Percentiles rank a stretch among this genome's conserved stretches.
Evolutionary conservation across 306 rosid species (phyloP).

Genomic region (Dryas drummondii): DNA sequence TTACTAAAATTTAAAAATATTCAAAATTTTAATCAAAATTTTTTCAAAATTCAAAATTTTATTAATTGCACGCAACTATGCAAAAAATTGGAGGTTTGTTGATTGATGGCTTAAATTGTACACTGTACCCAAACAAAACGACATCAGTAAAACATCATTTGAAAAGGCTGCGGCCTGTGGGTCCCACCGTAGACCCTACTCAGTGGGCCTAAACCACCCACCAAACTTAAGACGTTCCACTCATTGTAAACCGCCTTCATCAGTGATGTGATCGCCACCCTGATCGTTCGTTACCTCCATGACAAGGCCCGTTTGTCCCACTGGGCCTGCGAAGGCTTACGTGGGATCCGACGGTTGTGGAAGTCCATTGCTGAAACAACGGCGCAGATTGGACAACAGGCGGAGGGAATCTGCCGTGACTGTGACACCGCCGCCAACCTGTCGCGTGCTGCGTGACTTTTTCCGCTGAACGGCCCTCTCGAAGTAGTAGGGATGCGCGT

Average conservation of each 20-base stretch:
- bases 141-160: background rate
- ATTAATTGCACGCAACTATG: too few relatives aligned
- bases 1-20: too few relatives aligned
- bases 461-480: background rate
- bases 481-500: background rate
- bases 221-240: background rate
- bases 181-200: background rate
- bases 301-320: background rate
- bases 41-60: too few relatives aligned
- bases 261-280: background rate
- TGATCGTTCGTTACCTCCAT: background rate
- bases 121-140: background rate
- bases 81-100: too few relatives aligned
- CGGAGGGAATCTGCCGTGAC: constrained; percentile 17
- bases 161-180: background rate
- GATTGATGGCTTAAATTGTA: too few relatives aligned
- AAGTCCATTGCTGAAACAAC: background rate
- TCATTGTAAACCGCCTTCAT: background rate
- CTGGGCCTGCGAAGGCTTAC: background rate
- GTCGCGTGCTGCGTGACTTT: background rate
- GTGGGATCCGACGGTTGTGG: background rate
- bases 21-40: too few relatives aligned
- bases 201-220: background rate
- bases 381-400: constrained; percentile 10
- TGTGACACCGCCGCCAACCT: constrained; percentile 38